These are phyloP conservation scores for Citrullus mucosospermus DNA, from an alignment of 306 rosid species.

Conservation along the genomic window DNA sequence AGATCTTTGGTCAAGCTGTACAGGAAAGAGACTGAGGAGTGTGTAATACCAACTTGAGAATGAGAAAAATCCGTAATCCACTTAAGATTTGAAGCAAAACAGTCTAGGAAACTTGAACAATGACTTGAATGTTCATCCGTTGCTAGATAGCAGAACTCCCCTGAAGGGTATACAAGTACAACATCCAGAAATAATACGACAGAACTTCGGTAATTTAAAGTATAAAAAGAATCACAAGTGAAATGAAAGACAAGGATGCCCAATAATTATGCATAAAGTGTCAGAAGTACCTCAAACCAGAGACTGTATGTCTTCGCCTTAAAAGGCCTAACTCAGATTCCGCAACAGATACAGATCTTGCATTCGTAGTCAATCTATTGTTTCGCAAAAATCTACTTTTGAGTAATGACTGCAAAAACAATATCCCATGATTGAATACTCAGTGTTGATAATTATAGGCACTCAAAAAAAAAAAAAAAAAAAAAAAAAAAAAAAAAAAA, in stretches of 20 bases:
- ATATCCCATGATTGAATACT: not conserved
- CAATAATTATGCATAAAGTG: not conserved
- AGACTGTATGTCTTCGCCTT: slow-evolving; percentile 78
- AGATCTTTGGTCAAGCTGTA: too few species aligned
- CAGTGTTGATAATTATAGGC: not conserved
- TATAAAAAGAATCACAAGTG: not conserved
- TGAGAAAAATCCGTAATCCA: not conserved
- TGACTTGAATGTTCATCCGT: not conserved
- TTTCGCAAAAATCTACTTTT: slow-evolving; percentile 92
- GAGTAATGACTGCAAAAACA: slow-evolving; percentile 65
- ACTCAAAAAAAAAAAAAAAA: not conserved
- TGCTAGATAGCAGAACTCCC: not conserved
- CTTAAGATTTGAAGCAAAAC: not conserved
- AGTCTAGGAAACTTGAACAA: not conserved
- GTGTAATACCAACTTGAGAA: not conserved
- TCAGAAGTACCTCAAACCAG: slow-evolving; percentile 69
- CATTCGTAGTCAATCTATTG: slow-evolving; percentile 46
- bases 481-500: not conserved
- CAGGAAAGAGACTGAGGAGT: not conserved
- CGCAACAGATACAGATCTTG: slow-evolving; percentile 56
- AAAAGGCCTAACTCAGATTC: slow-evolving; percentile 86
- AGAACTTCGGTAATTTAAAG: not conserved
- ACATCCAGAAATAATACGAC: not conserved
- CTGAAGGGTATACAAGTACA: not conserved
- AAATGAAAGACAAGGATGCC: not conserved